A percentile compares a stretch with the other conserved stretches of the same genome.
Evolutionary conservation across 805 yeast genomes (phyloP).

Genomic region (Cyberlindnera nakhonratchasimensis): DNA sequence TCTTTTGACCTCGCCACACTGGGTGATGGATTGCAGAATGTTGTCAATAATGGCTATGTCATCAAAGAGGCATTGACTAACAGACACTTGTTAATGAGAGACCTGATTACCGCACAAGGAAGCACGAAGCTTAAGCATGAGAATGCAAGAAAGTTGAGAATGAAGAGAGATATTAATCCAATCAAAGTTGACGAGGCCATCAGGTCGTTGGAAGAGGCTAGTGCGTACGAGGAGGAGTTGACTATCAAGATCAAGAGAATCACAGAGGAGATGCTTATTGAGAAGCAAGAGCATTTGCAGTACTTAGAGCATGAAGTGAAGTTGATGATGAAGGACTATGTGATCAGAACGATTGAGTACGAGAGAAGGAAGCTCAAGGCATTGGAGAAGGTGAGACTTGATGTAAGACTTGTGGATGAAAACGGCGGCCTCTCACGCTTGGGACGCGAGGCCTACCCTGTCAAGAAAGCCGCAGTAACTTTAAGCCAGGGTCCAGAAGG

Average conservation of each 20-base stretch:
- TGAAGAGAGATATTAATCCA: conserved; percentile 75
- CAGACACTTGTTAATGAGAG: conserved; percentile 90
- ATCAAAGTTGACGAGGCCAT: conserved; percentile 88
- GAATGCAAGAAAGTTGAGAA: conserved; percentile 66
- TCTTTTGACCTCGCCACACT: conserved; percentile 69
- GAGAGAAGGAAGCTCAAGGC: conserved; percentile 77
- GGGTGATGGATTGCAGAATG: conserved; percentile 66
- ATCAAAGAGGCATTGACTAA: conserved; percentile 92
- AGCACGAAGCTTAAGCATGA: conserved; percentile 67
- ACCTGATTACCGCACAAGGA: conserved; percentile 73
- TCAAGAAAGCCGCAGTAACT: conserved; percentile 14
- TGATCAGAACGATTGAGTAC: conserved; percentile 73
- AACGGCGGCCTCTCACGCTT: conserved; percentile 79
- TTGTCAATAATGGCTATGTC: conserved; percentile 74
- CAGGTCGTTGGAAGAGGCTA: conserved; percentile 71
- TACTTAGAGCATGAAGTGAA: conserved; percentile 57
- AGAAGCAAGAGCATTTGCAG: conserved; percentile 55
- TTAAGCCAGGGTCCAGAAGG: conserved; percentile 47
- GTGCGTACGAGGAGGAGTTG: conserved; percentile 69
- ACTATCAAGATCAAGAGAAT: conserved; percentile 77
- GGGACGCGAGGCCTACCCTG: conserved; percentile 64
- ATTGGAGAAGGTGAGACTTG: conserved; percentile 67
- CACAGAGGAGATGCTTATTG: conserved; percentile 80
- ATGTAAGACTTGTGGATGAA: conserved; percentile 69
- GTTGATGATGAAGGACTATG: conserved; percentile 51